phyloP scores from a whole-genome alignment of 805 yeast species.

The Yarrowia deformans region DNA sequence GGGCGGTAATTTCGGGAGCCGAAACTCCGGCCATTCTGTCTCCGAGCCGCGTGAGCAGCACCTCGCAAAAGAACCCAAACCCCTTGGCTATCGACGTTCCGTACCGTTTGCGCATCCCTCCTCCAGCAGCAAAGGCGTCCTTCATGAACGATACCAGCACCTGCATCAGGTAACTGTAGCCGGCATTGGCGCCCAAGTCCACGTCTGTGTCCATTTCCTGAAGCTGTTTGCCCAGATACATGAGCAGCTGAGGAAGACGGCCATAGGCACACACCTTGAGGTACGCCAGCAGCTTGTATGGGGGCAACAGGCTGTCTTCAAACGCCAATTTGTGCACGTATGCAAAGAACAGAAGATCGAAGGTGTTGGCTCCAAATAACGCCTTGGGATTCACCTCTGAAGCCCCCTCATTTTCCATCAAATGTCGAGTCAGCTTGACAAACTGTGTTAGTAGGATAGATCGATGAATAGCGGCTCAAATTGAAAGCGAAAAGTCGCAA shows the following conservation, averaged over 20 bases:
- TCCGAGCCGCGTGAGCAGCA: background rate
- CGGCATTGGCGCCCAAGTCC: constrained; percentile 17
- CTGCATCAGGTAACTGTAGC: constrained; percentile 18
- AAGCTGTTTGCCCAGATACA: constrained; percentile 28
- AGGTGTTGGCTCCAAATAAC: constrained; percentile 24
- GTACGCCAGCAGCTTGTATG: constrained; percentile 34
- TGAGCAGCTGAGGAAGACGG: constrained; percentile 26
- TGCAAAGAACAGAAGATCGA: constrained; percentile 21
- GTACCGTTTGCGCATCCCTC: constrained; percentile 20
- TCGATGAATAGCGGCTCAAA: background rate
- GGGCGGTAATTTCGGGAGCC: constrained; percentile 11
- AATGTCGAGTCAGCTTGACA: constrained; percentile 32
- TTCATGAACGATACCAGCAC: constrained; percentile 35
- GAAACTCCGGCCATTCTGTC: constrained; percentile 9
- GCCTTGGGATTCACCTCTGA: constrained; percentile 34
- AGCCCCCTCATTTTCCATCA: constrained; percentile 30
- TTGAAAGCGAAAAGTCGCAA: background rate
- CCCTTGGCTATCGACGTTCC: constrained; percentile 17
- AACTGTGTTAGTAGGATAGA: constrained; percentile 22
- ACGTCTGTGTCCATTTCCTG: constrained; percentile 25
- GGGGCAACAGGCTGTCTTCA: constrained; percentile 27
- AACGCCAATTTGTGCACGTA: constrained; percentile 30
- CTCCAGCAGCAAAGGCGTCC: constrained; percentile 31
- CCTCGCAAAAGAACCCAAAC: constrained; percentile 12
- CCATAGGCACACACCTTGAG: constrained; percentile 23